Evolutionary conservation across 1,139 yeast genomes (phyloP).

Genomic region (Hansenula lynferdii): DNA sequence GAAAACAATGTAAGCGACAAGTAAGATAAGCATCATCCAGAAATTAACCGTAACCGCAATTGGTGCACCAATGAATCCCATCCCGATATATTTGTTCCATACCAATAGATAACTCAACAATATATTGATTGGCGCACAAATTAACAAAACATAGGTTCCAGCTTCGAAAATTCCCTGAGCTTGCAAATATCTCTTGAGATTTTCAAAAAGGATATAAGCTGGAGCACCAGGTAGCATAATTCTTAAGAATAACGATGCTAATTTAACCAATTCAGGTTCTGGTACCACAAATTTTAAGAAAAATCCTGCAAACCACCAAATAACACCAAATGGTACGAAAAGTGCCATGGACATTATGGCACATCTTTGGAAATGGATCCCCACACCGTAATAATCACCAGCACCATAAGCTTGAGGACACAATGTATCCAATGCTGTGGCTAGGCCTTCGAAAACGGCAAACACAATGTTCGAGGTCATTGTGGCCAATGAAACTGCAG

Average conservation of each 20-base stretch:
- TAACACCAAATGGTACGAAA: conserved; percentile 55
- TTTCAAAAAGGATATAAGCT: conserved; percentile 78
- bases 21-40: conserved; percentile 58
- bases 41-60: conserved; percentile 66
- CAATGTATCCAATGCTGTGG: conserved; percentile 82
- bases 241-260: conserved; percentile 64
- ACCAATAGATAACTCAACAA: conserved; percentile 70
- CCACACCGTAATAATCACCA: conserved; percentile 55
- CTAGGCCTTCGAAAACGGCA: conserved; percentile 83
- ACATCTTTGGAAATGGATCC: conserved; percentile 62
- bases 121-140: conserved; percentile 79
- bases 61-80: conserved; percentile 72
- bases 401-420: conserved; percentile 86
- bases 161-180: conserved; percentile 94
- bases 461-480: conserved; percentile 86
- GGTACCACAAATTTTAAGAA: conserved; percentile 49
- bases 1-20: conserved; percentile 48
- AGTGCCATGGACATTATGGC: conserved; percentile 48
- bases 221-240: conserved; percentile 75
- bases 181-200: conserved; percentile 76
- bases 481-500: conserved; percentile 80
- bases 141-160: conserved; percentile 68
- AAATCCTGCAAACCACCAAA: conserved; percentile 64
- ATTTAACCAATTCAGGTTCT: conserved; percentile 51
- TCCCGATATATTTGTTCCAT: conserved; percentile 58